These are phyloP conservation scores for Quercus berberidifolia DNA, from an alignment of 306 rosid species.

Conservation along the genomic window DNA sequence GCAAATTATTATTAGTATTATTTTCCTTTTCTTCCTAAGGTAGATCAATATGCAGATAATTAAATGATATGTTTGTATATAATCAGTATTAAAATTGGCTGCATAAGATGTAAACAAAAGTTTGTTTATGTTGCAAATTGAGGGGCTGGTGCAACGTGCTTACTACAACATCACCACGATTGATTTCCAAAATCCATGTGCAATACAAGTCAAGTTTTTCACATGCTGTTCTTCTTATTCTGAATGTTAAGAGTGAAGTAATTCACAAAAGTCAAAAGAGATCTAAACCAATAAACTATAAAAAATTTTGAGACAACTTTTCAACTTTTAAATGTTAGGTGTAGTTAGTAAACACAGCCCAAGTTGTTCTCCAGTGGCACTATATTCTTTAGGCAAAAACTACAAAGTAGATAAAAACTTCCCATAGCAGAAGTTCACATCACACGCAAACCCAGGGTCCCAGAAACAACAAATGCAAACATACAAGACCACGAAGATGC, in stretches of 20 bases:
- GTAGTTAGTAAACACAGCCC: background rate
- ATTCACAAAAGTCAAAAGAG: background rate
- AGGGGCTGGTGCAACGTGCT: too few relatives aligned
- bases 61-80: too few relatives aligned
- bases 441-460: background rate
- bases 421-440: background rate
- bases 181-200: too few relatives aligned
- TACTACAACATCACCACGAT: too few relatives aligned
- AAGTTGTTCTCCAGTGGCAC: background rate
- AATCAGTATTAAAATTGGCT: too few relatives aligned
- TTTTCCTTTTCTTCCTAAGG: too few relatives aligned
- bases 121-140: too few relatives aligned
- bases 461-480: background rate
- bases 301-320: background rate
- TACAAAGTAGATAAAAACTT: background rate
- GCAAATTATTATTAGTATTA: too few relatives aligned
- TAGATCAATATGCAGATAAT: too few relatives aligned
- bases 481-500: constrained; percentile 4
- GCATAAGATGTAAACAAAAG: too few relatives aligned
- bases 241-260: background rate
- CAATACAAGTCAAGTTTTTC: too few relatives aligned
- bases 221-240: background rate
- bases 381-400: background rate
- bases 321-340: background rate
- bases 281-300: background rate